phyloP scores from a whole-genome alignment of 2,329 filamentous ascomycete genomes.

The Beauveria sp. region DNA sequence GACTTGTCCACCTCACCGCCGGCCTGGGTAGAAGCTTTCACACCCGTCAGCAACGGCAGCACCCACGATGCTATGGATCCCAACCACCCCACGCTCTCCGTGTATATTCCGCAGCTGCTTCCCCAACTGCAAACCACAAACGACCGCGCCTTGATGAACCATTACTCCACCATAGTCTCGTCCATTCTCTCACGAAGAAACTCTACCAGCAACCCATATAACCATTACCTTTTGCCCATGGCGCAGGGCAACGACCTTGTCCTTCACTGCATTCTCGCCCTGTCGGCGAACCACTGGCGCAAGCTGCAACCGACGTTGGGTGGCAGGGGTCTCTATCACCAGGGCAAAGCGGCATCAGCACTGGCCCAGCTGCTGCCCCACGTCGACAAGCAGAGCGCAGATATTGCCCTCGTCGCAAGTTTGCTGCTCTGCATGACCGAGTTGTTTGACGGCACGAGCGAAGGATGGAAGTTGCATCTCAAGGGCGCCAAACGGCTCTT shows the following conservation, averaged over 20 bases:
- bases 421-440: conserved; percentile 35
- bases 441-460: conserved; percentile 33
- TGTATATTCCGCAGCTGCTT: conserved; percentile 23
- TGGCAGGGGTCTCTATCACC: conserved; percentile 23
- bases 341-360: conserved; percentile 25
- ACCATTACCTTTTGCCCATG: conserved; percentile 26
- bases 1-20: conserved; percentile 16
- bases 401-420: conserved; percentile 31
- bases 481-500: conserved; percentile 33
- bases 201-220: conserved; percentile 23
- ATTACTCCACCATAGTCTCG: conserved; percentile 27
- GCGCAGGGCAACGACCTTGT: conserved; percentile 26
- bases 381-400: conserved; percentile 23
- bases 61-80: conserved; percentile 17
- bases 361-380: conserved; percentile 26
- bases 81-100: conserved; percentile 17
- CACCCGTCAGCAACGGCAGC: conserved; percentile 19
- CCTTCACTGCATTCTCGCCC: conserved; percentile 25
- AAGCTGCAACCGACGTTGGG: conserved; percentile 24
- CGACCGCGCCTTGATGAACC: conserved; percentile 27
- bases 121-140: conserved; percentile 22
- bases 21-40: conserved; percentile 19
- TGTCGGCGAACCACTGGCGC: conserved; percentile 28
- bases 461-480: conserved; percentile 35
- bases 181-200: conserved; percentile 24